Conservation (phyloP, 176 grass and related monocot genomes). For the Microstegium vimineum region DNA sequence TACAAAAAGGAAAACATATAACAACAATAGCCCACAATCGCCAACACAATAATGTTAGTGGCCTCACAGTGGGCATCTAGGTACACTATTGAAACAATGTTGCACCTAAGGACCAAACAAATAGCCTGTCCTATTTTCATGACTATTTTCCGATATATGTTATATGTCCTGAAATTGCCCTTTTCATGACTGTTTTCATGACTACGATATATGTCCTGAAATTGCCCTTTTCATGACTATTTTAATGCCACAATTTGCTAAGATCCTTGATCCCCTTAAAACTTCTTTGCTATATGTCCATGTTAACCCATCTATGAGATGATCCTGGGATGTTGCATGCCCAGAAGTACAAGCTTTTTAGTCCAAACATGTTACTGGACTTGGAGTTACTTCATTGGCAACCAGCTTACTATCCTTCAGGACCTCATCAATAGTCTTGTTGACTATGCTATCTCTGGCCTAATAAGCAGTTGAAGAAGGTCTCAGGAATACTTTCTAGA, state of each 20-base stretch:
- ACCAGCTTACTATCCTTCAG: background rate
- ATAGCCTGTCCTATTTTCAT: background rate
- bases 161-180: no score
- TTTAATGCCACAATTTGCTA: background rate
- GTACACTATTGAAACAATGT: background rate
- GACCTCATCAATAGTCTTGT: constrained; percentile 38
- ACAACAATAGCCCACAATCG: no score
- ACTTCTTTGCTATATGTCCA: background rate
- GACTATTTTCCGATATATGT: no score
- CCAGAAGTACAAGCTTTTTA: background rate
- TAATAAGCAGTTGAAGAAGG: constrained; percentile 15
- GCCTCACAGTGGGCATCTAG: background rate
- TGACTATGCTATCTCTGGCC: constrained; percentile 39
- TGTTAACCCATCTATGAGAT: background rate
- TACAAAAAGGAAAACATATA: no score
- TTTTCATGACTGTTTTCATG: no score
- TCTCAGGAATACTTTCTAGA: background rate
- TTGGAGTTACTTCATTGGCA: background rate
- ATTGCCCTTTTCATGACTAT: no score
- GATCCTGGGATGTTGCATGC: background rate
- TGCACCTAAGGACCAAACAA: background rate
- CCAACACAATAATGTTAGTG: background rate
- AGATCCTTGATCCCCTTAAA: background rate
- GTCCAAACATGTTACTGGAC: background rate
- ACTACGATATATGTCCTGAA: no score